Conservation (phyloP, 306 rosid genomes). For the Echinosophora koreensis region DNA sequence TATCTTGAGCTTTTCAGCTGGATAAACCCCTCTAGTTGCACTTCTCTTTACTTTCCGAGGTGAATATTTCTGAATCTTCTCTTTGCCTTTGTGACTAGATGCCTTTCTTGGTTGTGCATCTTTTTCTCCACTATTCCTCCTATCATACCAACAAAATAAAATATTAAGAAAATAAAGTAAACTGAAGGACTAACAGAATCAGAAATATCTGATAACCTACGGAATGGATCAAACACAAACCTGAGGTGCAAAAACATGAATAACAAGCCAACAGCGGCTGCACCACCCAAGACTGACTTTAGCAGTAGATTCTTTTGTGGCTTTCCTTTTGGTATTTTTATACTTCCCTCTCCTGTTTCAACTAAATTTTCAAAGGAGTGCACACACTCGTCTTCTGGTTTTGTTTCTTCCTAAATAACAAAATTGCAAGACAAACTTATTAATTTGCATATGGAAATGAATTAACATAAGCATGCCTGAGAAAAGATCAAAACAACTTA, state of each 20-base stretch:
- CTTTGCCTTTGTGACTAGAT: conserved; percentile 42
- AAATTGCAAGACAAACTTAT: conserved; percentile 39
- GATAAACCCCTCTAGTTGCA: conserved; percentile 51
- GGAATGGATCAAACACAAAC: conserved; percentile 49
- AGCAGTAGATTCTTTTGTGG: conserved; percentile 49
- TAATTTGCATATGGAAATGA: conserved; percentile 31
- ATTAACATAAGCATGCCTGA: conserved; percentile 36
- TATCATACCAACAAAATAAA: conserved; percentile 19
- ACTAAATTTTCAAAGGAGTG: conserved; percentile 32
- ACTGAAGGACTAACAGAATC: conserved; percentile 32
- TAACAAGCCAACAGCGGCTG: conserved; percentile 58
- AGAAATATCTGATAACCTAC: conserved; percentile 21
- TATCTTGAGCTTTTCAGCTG: conserved; percentile 53
- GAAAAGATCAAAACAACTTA: conserved; percentile 46
- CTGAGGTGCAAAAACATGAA: conserved; percentile 54
- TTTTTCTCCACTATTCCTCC: conserved; percentile 50
- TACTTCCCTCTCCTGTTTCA: conserved; percentile 13
- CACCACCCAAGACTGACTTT: conserved; percentile 61
- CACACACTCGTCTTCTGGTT: conserved; percentile 40
- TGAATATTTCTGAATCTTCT: conserved; percentile 44
- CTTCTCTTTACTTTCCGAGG: conserved; percentile 32
- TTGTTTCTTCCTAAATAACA: conserved; percentile 48
- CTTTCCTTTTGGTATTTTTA: conserved; percentile 42
- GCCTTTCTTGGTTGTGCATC: conserved; percentile 42
- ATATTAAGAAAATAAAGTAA: background rate